Evolutionary conservation across 306 rosid genomes (phyloP).

Genomic region (Sicyos edulis): DNA sequence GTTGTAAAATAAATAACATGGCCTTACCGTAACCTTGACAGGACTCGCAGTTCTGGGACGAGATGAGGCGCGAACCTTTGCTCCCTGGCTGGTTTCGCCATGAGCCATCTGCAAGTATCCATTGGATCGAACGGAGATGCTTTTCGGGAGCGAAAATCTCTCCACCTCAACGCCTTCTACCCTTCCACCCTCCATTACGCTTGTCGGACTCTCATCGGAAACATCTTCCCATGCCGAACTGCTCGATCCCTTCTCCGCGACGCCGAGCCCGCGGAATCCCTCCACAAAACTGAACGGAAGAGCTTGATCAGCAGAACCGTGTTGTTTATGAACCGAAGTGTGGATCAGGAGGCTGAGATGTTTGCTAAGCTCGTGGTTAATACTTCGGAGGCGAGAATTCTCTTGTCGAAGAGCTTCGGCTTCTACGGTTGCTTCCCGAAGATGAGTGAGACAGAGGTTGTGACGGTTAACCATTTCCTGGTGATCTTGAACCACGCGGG

Average conservation of each 20-base stretch:
- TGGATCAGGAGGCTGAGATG: slow-evolving; percentile 56
- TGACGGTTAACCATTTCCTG: slow-evolving; percentile 91
- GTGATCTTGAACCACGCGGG: slow-evolving; percentile 50
- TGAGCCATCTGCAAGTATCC: slow-evolving; percentile 64
- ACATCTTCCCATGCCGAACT: slow-evolving; percentile 26
- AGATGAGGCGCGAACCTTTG: slow-evolving; percentile 41
- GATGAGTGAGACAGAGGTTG: slow-evolving; percentile 62
- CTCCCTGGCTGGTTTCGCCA: slow-evolving; percentile 28
- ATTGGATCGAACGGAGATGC: slow-evolving; percentile 82
- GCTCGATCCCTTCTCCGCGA: slow-evolving; percentile 18
- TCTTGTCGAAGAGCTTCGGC: slow-evolving; percentile 62
- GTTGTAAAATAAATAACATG: not conserved
- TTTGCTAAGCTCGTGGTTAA: slow-evolving; percentile 64
- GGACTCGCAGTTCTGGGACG: slow-evolving; percentile 44
- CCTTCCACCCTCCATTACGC: slow-evolving; percentile 45
- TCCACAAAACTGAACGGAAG: slow-evolving; percentile 24
- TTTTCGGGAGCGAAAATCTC: slow-evolving; percentile 75
- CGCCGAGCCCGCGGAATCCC: slow-evolving; percentile 16
- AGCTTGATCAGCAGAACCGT: slow-evolving; percentile 23
- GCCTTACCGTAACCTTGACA: slow-evolving; percentile 50
- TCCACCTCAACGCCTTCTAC: slow-evolving; percentile 44
- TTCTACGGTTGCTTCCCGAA: slow-evolving; percentile 59
- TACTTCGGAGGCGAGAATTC: slow-evolving; percentile 56
- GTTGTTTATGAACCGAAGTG: slow-evolving; percentile 35
- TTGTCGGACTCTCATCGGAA: slow-evolving; percentile 56